Evolutionary conservation across 331 rosid species (phyloP).

Genomic region (Quercus tomentella): DNA sequence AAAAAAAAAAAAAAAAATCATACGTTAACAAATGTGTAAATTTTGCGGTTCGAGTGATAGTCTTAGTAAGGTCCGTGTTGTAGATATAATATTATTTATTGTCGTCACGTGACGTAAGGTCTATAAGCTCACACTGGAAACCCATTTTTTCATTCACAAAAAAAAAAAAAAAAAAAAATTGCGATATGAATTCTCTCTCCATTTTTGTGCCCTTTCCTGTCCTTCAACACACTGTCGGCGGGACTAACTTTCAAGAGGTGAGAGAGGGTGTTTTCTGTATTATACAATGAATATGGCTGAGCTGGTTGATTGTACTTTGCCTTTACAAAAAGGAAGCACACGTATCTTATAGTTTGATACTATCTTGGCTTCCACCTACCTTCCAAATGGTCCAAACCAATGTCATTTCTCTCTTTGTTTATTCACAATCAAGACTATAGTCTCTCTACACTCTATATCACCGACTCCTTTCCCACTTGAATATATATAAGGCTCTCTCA

Average conservation of each 20-base stretch:
- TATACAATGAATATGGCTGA: conserved; percentile 36
- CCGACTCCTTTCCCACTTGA: conserved; percentile 14
- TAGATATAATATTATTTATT: no score
- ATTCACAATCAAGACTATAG: not conserved
- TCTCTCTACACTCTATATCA: not conserved
- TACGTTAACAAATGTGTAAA: no score
- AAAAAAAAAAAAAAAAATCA: no score
- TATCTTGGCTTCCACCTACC: conserved; percentile 61
- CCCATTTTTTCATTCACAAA: no score
- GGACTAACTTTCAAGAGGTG: not conserved
- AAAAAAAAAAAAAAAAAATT: no score
- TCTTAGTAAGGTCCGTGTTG: accelerated
- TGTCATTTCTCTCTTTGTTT: conserved; percentile 9
- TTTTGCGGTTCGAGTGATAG: accelerated
- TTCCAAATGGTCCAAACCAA: conserved; percentile 37
- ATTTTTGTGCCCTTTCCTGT: not conserved
- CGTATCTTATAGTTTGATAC: conserved; percentile 32
- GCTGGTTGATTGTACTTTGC: conserved; percentile 65
- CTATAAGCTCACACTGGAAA: no score
- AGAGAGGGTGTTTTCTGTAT: not conserved
- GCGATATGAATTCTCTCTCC: conserved; percentile 4
- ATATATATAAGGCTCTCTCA: conserved; percentile 28
- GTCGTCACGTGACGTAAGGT: accelerated
- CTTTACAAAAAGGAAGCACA: conserved; percentile 38
- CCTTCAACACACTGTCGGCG: conserved; percentile 62